These are phyloP conservation scores for Physaria fendleri DNA, from an alignment of 345 rosid genomes.

Conservation along the genomic window DNA sequence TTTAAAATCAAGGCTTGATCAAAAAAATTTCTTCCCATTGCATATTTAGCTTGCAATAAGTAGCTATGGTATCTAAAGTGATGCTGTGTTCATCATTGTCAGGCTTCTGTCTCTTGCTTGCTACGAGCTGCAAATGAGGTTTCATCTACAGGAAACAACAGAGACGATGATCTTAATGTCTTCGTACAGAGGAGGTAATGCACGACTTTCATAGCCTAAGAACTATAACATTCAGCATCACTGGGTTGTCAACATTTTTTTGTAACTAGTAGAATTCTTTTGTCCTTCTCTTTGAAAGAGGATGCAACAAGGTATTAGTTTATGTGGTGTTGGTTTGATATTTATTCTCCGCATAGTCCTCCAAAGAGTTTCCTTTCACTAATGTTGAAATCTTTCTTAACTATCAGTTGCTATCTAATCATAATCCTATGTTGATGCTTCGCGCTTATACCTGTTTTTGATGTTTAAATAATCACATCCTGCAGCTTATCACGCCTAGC, in stretches of 20 bases:
- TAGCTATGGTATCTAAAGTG: conserved; percentile 7
- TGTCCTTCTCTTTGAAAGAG: neutral
- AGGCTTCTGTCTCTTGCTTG: conserved; percentile 82
- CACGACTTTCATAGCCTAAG: neutral
- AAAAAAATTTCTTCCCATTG: neutral
- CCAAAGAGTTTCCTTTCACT: neutral
- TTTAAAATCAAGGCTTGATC: neutral
- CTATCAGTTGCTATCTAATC: neutral
- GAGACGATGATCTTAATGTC: conserved; percentile 65
- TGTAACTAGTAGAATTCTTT: neutral
- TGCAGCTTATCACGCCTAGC: conserved; percentile 71
- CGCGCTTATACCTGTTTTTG: conserved; percentile 4
- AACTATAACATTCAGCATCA: conserved; percentile 12
- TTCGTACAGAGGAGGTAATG: conserved; percentile 80
- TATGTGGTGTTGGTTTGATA: neutral
- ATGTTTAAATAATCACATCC: conserved; percentile 8
- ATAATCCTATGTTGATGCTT: neutral
- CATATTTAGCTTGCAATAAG: neutral
- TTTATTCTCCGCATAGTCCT: neutral
- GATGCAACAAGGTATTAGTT: neutral
- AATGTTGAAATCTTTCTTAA: neutral
- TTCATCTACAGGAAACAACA: conserved; percentile 64
- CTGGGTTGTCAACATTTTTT: conserved; percentile 6
- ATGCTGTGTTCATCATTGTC: conserved; percentile 36
- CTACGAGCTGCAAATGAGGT: conserved; percentile 88